phyloP scores from a whole-genome alignment of 176 grass and related monocot genomes.

The Lolium multiflorum region DNA sequence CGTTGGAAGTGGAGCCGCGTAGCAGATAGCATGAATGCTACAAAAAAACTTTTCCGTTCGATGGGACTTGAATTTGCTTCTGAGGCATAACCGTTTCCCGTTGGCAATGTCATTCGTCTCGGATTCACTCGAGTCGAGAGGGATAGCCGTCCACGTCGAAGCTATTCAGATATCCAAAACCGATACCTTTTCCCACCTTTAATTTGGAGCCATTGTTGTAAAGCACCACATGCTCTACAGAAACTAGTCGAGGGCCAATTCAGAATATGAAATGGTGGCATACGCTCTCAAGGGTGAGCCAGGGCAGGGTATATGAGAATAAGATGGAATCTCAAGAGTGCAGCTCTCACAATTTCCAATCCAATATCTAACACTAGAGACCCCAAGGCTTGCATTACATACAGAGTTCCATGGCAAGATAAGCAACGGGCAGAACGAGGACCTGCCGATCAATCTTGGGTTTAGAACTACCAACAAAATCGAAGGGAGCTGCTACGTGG shows the following conservation, averaged over 20 bases:
- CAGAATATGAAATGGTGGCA: not conserved
- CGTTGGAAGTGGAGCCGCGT: not conserved
- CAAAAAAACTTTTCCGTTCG: not conserved
- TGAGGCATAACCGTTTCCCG: not conserved
- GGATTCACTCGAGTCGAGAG: not conserved
- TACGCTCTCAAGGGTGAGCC: not conserved
- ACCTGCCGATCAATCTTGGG: conserved; percentile 9
- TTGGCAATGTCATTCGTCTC: not conserved
- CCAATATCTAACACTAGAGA: not conserved
- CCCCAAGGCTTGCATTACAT: conserved; percentile 28
- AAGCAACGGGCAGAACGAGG: conserved; percentile 22
- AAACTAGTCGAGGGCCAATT: not conserved
- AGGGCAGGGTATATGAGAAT: not conserved
- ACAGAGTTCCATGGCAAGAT: conserved; percentile 39
- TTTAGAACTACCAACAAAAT: too few species aligned
- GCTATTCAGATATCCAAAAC: not conserved
- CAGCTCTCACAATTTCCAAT: not conserved
- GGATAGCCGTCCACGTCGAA: not conserved
- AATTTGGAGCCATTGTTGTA: not conserved
- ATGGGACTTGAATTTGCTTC: not conserved
- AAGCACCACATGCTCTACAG: not conserved
- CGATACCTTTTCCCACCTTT: not conserved
- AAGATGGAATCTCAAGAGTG: not conserved
- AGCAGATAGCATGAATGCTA: not conserved
- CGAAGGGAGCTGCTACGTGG: too few species aligned